Conservation (phyloP, 805 yeast species). For the Candida coquimbonensis region DNA sequence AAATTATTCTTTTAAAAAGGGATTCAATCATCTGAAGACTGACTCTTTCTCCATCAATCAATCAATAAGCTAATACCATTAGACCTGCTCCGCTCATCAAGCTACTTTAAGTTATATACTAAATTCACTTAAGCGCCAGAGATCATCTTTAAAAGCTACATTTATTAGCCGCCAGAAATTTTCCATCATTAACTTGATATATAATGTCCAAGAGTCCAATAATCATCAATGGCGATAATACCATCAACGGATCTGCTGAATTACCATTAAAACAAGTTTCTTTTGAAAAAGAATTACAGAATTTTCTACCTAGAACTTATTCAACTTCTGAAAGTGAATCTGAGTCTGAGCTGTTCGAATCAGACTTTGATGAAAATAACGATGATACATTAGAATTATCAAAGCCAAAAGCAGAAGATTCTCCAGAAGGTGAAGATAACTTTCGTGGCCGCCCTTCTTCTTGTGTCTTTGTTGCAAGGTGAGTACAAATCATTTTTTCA, state of each 20-base stretch:
- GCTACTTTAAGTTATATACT: not conserved
- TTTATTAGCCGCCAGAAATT: slow-evolving; percentile 5
- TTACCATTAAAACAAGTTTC: slow-evolving; percentile 1
- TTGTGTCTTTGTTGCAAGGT: slow-evolving; percentile 78
- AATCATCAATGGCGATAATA: slow-evolving; percentile 4
- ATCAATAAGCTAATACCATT: too few species aligned
- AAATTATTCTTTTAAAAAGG: too few species aligned
- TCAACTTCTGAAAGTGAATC: slow-evolving; percentile 19
- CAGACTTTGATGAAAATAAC: slow-evolving; percentile 18
- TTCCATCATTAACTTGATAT: not conserved
- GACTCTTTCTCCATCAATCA: too few species aligned
- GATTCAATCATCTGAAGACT: too few species aligned
- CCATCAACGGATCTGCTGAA: not conserved
- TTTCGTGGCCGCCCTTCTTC: slow-evolving; percentile 68
- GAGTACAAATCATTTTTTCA: not conserved
- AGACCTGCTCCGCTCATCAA: not conserved
- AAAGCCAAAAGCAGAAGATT: not conserved
- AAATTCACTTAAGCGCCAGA: too few species aligned
- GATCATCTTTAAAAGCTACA: too few species aligned
- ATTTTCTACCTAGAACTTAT: slow-evolving; percentile 14
- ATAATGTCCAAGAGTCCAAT: slow-evolving; percentile 9
- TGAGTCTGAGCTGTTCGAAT: slow-evolving; percentile 9
- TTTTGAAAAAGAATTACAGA: slow-evolving; percentile 8
- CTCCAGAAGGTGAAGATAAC: not conserved
- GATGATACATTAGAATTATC: slow-evolving; percentile 17